Conservation (phyloP, 2,329 filamentous ascomycete genomes). For the Fusarium napiforme region DNA sequence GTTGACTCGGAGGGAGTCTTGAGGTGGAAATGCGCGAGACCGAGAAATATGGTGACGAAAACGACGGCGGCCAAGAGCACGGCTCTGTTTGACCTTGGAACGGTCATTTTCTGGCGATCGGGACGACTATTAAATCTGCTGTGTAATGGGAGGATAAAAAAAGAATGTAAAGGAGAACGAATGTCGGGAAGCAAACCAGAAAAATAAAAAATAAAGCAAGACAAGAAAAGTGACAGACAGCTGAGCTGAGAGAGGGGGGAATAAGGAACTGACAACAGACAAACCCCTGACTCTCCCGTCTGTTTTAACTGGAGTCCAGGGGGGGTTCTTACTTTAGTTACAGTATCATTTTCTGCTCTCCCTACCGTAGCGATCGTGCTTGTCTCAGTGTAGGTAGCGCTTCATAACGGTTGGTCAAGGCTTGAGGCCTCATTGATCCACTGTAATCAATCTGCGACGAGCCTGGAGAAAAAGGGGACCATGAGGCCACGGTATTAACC, state of each 20-base stretch:
- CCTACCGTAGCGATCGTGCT: slow-evolving; percentile 15
- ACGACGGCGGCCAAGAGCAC: slow-evolving; percentile 25
- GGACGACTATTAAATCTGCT: background rate
- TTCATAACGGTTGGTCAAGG: slow-evolving; percentile 19
- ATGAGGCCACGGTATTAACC: slow-evolving; percentile 8
- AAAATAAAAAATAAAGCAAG: background rate
- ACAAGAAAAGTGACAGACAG: background rate
- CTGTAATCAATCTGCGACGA: slow-evolving; percentile 16
- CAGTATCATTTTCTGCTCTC: background rate
- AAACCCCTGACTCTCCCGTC: slow-evolving; percentile 17
- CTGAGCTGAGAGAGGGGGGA: slow-evolving; percentile 11
- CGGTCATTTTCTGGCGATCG: slow-evolving; percentile 12
- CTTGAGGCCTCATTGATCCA: slow-evolving; percentile 27
- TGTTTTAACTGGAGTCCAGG: slow-evolving; percentile 2
- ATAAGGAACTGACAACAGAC: background rate
- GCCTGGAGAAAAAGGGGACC: slow-evolving; percentile 3
- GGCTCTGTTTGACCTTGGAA: slow-evolving; percentile 23
- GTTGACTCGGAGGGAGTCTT: slow-evolving; percentile 13
- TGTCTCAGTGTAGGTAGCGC: slow-evolving; percentile 18
- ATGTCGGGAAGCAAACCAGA: background rate
- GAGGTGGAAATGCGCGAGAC: slow-evolving; percentile 26
- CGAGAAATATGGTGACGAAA: slow-evolving; percentile 27
- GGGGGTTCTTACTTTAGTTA: background rate
- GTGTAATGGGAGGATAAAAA: background rate
- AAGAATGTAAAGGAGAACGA: background rate